Conservation (phyloP, 2,329 filamentous ascomycete genomes). For the Fusarium euwallaceae region DNA sequence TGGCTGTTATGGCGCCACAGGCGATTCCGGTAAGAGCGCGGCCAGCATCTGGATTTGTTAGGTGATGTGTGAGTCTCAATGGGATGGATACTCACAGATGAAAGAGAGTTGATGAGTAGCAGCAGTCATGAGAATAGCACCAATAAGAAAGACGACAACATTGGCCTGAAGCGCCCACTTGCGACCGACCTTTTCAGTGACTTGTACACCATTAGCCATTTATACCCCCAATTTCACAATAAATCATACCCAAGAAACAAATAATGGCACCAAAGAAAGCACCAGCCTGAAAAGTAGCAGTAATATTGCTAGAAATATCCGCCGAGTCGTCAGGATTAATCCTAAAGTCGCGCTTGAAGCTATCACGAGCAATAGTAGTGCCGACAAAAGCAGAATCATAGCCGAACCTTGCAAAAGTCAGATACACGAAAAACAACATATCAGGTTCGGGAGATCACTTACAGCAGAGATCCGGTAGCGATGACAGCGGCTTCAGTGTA, state of each 20-base stretch:
- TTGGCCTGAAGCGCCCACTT: constrained; percentile 63
- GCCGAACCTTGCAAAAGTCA: constrained; percentile 58
- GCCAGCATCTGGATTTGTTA: constrained; percentile 61
- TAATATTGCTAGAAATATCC: constrained; percentile 59
- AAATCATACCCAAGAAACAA: constrained; percentile 54
- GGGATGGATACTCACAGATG: constrained; percentile 52
- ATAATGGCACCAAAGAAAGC: constrained; percentile 67
- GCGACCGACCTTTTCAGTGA: constrained; percentile 63
- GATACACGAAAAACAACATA: neutral
- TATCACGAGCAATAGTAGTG: constrained; percentile 63
- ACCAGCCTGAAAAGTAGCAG: constrained; percentile 62
- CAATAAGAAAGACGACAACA: constrained; percentile 59
- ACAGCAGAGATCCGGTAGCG: constrained; percentile 60
- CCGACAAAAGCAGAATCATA: constrained; percentile 69
- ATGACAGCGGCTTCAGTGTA: constrained; percentile 64
- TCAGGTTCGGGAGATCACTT: constrained; percentile 22
- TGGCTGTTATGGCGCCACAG: constrained; percentile 68
- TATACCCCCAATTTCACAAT: neutral
- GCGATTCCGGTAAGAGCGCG: constrained; percentile 70
- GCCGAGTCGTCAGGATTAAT: constrained; percentile 48
- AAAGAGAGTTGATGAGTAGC: constrained; percentile 56
- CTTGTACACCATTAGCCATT: constrained; percentile 33
- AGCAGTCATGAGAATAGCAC: constrained; percentile 59
- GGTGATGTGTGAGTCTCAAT: accelerated
- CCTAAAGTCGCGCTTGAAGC: constrained; percentile 60